Evolutionary conservation across 257 asterid species (phyloP).

Genomic region (Gardenia jasminoides): DNA sequence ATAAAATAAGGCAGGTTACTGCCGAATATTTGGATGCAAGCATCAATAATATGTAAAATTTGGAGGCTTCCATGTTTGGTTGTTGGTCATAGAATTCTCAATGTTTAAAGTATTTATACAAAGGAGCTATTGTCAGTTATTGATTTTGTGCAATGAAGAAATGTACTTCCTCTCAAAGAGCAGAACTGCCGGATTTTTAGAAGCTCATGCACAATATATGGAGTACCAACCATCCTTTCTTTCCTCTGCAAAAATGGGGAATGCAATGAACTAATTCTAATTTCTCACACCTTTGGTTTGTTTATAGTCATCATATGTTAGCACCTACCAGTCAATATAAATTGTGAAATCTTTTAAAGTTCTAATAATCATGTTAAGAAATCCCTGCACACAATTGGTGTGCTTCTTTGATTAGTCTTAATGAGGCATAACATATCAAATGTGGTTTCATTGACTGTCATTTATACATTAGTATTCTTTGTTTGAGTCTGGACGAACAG

Average conservation of each 20-base stretch:
- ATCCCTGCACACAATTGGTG: neutral
- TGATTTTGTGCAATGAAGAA: neutral
- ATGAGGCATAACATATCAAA: too few relatives aligned
- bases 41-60: neutral
- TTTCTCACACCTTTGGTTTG: too few relatives aligned
- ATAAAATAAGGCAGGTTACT: neutral
- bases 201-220: neutral
- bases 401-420: too few relatives aligned
- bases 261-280: too few relatives aligned
- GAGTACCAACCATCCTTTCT: neutral
- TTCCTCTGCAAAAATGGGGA: neutral
- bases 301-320: neutral
- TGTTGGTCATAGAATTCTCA: neutral
- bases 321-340: neutral
- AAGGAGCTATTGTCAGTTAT: neutral
- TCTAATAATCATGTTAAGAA: too few relatives aligned
- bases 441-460: too few relatives aligned
- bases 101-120: neutral
- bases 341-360: neutral
- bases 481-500: too few relatives aligned
- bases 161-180: neutral
- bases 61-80: neutral
- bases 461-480: too few relatives aligned
- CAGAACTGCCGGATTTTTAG: neutral
- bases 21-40: constrained; percentile 1